Conservation (phyloP, 2,329 filamentous ascomycete genomes). For the Camptophora hylomeconis region DNA sequence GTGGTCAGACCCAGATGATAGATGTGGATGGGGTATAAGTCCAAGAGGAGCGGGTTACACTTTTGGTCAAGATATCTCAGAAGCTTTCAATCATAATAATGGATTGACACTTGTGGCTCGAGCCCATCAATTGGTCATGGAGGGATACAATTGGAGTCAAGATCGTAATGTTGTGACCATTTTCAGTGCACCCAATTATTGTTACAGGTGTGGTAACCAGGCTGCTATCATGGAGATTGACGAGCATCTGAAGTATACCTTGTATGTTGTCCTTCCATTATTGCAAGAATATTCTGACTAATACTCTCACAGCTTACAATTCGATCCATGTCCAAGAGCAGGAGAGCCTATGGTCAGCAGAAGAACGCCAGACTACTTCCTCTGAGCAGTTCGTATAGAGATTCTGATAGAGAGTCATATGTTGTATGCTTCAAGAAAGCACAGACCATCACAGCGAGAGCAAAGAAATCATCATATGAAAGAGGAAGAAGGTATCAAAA, state of each 20-base stretch:
- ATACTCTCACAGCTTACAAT: conserved; percentile 64
- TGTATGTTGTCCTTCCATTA: conserved; percentile 50
- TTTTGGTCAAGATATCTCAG: conserved; percentile 92
- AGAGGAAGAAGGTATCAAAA: no score
- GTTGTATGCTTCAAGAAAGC: no score
- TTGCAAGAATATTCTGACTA: conserved; percentile 5
- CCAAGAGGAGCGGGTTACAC: conserved; percentile 90
- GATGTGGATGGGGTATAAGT: conserved; percentile 91
- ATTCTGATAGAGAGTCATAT: no score
- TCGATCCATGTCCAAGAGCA: conserved; percentile 92
- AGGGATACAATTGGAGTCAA: conserved; percentile 99
- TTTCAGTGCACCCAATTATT: conserved; percentile 87
- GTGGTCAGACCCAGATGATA: conserved; percentile 96
- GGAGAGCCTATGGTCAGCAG: conserved; percentile 98
- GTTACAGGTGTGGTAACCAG: conserved; percentile 97
- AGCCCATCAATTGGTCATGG: conserved; percentile 98
- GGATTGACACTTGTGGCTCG: conserved; percentile 88
- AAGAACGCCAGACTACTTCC: conserved; percentile 96
- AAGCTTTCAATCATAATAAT: conserved; percentile 99
- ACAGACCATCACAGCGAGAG: neutral
- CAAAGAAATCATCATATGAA: no score
- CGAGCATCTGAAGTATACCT: conserved; percentile 97
- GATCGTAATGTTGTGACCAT: conserved; percentile 97
- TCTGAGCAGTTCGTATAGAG: no score
- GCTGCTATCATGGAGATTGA: conserved; percentile 99